phyloP scores from a whole-genome alignment of 345 rosid species.

The Ceriops decandra region DNA sequence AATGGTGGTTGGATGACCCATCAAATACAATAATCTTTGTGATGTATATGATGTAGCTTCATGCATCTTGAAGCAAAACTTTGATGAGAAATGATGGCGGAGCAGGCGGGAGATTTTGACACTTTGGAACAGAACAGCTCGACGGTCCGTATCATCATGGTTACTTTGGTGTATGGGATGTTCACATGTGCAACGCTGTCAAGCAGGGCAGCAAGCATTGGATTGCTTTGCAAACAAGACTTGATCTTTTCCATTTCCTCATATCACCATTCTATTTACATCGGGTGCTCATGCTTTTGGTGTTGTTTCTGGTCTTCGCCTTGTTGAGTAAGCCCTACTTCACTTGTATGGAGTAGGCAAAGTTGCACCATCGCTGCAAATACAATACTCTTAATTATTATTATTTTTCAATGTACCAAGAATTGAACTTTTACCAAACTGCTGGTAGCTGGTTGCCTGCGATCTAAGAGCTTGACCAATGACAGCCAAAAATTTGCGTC shows the following conservation, averaged over 20 bases:
- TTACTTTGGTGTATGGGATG: neutral
- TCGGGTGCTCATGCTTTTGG: too few species aligned
- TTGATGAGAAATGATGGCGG: constrained; percentile 25
- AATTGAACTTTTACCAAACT: neutral
- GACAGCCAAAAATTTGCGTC: neutral
- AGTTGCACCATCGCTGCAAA: too few species aligned
- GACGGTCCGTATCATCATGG: constrained; percentile 12
- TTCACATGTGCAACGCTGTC: constrained; percentile 5
- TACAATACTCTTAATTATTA: too few species aligned
- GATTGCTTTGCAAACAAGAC: constrained; percentile 22
- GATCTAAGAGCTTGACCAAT: neutral
- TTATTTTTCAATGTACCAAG: too few species aligned
- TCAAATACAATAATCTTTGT: constrained; percentile 14
- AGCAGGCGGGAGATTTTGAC: constrained; percentile 23
- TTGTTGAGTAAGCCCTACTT: too few species aligned
- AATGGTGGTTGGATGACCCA: constrained; percentile 35
- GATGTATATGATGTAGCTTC: constrained; percentile 6
- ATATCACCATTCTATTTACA: neutral
- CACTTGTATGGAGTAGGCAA: too few species aligned
- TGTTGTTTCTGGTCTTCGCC: too few species aligned
- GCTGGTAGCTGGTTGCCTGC: neutral
- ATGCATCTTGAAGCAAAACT: constrained; percentile 46
- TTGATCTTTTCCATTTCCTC: constrained; percentile 6
- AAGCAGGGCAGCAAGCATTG: neutral
- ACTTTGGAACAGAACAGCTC: constrained; percentile 30